Conservation (phyloP, 208 protist species). For the Leishmania lainsoni region DNA sequence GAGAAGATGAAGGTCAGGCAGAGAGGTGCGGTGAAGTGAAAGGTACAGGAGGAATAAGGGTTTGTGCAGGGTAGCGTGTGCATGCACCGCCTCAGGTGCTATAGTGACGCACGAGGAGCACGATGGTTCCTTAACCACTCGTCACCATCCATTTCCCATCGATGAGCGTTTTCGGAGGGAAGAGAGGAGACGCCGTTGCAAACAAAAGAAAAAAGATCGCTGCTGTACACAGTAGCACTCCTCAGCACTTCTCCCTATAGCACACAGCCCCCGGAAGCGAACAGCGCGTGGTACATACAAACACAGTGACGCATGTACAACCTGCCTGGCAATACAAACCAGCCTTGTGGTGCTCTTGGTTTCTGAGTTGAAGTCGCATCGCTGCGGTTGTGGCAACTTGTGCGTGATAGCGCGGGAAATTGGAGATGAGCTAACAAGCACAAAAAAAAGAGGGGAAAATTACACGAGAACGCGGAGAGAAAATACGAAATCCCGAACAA, state of each 20-base stretch:
- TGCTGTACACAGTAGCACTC: background rate
- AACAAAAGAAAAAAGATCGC: background rate
- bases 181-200: background rate
- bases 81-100: background rate
- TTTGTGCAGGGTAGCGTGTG: background rate
- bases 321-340: background rate
- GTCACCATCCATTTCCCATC: background rate
- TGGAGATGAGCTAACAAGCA: background rate
- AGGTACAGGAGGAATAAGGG: background rate
- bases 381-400: background rate
- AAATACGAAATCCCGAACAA: background rate
- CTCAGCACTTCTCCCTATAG: background rate
- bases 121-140: background rate
- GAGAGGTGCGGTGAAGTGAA: background rate
- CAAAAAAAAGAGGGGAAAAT: background rate
- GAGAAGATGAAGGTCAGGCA: background rate
- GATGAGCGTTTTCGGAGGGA: background rate
- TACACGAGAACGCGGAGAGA: background rate
- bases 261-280: background rate
- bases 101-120: background rate
- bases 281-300: background rate
- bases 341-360: background rate
- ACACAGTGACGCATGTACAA: background rate
- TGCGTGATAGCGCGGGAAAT: background rate
- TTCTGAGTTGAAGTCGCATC: background rate